These are phyloP conservation scores for Rhododendron simsii DNA, from an alignment of 148 eudicot species.

Conservation along the genomic window DNA sequence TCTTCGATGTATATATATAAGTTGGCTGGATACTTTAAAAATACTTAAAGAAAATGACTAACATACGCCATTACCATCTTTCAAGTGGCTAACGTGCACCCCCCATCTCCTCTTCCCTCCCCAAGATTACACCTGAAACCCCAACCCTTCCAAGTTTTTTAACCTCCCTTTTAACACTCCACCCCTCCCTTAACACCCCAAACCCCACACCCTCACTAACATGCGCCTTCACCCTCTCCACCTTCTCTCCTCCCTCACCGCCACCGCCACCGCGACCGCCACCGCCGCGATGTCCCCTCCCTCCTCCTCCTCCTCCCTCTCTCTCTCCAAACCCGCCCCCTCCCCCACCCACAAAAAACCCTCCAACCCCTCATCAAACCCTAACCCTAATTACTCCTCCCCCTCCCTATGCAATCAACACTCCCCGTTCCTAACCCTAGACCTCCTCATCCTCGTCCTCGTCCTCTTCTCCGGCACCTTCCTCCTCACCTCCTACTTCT, in stretches of 20 bases:
- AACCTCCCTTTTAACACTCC: background rate
- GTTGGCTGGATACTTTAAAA: no score
- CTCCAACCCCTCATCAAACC: conserved; percentile 7
- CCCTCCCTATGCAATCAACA: conserved; percentile 45
- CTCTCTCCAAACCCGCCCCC: conserved; percentile 10
- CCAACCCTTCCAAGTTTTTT: background rate
- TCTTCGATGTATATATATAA: no score
- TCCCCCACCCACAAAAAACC: conserved; percentile 10
- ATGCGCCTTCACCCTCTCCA: background rate
- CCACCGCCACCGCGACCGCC: conserved; percentile 24
- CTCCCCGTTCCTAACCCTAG: conserved; percentile 68
- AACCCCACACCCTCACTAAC: background rate
- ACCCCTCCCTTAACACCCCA: background rate
- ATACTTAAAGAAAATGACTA: background rate
- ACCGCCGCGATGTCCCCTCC: conserved; percentile 19
- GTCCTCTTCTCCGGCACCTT: conserved; percentile 74
- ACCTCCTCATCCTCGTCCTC: conserved; percentile 68
- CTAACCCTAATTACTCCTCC: conserved; percentile 14
- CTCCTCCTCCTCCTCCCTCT: conserved; percentile 8
- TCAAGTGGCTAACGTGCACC: background rate
- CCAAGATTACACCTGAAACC: background rate
- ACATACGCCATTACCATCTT: background rate
- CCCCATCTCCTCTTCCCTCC: background rate
- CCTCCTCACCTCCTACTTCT: conserved; percentile 67
- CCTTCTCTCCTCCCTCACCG: conserved; percentile 1